Conservation (phyloP, 2,329 filamentous ascomycete species). For the Scleromitrula shiraiana region DNA sequence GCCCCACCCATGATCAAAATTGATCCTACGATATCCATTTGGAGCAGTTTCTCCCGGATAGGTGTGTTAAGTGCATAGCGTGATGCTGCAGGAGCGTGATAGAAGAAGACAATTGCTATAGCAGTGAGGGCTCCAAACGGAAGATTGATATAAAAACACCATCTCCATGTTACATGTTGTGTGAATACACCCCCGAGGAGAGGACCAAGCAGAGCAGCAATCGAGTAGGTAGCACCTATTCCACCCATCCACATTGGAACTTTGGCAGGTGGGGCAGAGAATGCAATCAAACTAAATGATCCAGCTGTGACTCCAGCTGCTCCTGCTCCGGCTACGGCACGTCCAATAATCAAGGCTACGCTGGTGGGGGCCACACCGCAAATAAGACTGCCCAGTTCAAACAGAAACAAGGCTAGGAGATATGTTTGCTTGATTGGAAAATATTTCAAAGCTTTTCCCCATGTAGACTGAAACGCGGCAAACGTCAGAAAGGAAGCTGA, state of each 20-base stretch:
- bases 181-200: not conserved
- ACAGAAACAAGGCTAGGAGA: constrained; percentile 24
- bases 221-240: not conserved
- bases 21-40: too few relatives aligned
- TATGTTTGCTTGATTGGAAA: constrained; percentile 23
- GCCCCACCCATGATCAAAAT: too few relatives aligned
- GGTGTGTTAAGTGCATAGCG: too few relatives aligned
- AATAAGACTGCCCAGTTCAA: constrained; percentile 29
- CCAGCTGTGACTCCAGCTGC: too few relatives aligned
- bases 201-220: not conserved
- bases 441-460: constrained; percentile 21
- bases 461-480: constrained; percentile 19
- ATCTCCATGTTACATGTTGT: not conserved
- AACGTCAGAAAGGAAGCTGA: constrained; percentile 43
- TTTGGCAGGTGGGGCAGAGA: constrained; percentile 1
- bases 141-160: not conserved
- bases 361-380: constrained; percentile 27
- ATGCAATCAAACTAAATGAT: too few relatives aligned
- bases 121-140: not conserved
- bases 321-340: constrained; percentile 28
- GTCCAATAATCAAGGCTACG: constrained; percentile 27
- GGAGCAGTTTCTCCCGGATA: too few relatives aligned
- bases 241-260: too few relatives aligned
- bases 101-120: not conserved
- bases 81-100: too few relatives aligned